Conservation (phyloP, 2,329 filamentous ascomycete genomes). For the Arthroderma sp. region DNA sequence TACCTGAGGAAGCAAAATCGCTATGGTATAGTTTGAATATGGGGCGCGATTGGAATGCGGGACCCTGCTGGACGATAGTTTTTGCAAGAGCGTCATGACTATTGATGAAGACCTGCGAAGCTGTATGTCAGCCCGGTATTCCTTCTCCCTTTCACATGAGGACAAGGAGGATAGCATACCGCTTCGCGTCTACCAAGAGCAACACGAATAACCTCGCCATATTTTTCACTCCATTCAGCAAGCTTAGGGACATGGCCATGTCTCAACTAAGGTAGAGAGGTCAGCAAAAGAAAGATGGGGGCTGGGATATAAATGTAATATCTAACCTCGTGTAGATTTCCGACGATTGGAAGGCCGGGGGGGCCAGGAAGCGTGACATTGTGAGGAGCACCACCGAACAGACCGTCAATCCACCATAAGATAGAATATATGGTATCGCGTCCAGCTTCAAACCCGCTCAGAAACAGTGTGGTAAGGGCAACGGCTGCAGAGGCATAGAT, state of each 20-base stretch:
- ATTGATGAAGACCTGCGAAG: constrained; percentile 6
- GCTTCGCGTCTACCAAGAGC: constrained; percentile 6
- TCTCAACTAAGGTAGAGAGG: too few relatives aligned
- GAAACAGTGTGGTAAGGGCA: constrained; percentile 7
- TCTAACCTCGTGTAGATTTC: constrained; percentile 4
- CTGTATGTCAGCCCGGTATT: neutral
- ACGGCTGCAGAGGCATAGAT: constrained; percentile 19
- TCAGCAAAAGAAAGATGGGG: too few relatives aligned
- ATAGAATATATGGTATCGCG: constrained; percentile 1
- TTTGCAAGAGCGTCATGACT: constrained; percentile 3
- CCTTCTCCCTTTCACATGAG: neutral
- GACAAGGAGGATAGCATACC: constrained; percentile 2
- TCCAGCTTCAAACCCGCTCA: neutral
- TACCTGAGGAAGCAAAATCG: constrained; percentile 5
- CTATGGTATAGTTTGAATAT: constrained; percentile 5
- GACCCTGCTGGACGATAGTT: constrained; percentile 3
- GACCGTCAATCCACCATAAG: constrained; percentile 3
- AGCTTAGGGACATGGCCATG: neutral
- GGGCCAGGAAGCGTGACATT: constrained; percentile 3
- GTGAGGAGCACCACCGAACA: constrained; percentile 5
- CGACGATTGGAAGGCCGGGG: constrained; percentile 4
- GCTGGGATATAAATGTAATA: neutral
- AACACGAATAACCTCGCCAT: constrained; percentile 5
- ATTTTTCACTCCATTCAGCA: constrained; percentile 4
- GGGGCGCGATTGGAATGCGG: constrained; percentile 5